Conservation (phyloP, 495 filamentous ascomycete genomes). For the Talaromyces adpressus region DNA sequence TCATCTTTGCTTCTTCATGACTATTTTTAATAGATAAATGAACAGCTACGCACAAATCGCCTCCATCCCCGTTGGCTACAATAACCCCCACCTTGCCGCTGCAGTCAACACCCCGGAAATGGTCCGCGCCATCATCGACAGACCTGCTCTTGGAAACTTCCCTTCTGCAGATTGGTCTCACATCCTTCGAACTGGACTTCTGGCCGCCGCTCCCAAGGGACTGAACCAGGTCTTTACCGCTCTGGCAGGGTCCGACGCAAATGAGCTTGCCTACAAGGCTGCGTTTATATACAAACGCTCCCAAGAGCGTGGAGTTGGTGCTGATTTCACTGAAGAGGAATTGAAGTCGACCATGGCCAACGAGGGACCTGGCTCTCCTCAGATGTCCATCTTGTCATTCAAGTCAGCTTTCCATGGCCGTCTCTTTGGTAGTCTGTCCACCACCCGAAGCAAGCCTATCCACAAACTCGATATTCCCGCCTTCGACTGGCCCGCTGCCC, state of each 20-base stretch:
- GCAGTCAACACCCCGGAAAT: slow-evolving; percentile 72
- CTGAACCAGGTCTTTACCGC: slow-evolving; percentile 95
- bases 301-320: slow-evolving; percentile 69
- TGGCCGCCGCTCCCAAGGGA: slow-evolving; percentile 84
- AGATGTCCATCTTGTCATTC: slow-evolving; percentile 90
- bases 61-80: slow-evolving; percentile 95
- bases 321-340: slow-evolving; percentile 82
- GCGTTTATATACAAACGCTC: slow-evolving; percentile 97
- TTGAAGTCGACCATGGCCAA: slow-evolving; percentile 76
- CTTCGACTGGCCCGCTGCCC: slow-evolving; percentile 96
- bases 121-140: slow-evolving; percentile 79
- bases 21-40: neutral
- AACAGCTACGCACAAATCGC: slow-evolving; percentile 86
- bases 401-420: slow-evolving; percentile 92
- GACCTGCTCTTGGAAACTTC: slow-evolving; percentile 94
- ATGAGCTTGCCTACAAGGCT: slow-evolving; percentile 98
- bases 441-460: slow-evolving; percentile 92
- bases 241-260: slow-evolving; percentile 92
- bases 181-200: slow-evolving; percentile 78
- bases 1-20: slow-evolving; percentile 1
- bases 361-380: slow-evolving; percentile 71
- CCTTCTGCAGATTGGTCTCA: slow-evolving; percentile 83
- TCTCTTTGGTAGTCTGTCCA: slow-evolving; percentile 85
- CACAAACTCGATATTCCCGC: slow-evolving; percentile 98
- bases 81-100: slow-evolving; percentile 73